Evolutionary conservation across 225 moss, liverwort and hornwort species (phyloP), one percentile per base, ranked within the genome.

Genomic region (Physcomitrium patens): DNA sequence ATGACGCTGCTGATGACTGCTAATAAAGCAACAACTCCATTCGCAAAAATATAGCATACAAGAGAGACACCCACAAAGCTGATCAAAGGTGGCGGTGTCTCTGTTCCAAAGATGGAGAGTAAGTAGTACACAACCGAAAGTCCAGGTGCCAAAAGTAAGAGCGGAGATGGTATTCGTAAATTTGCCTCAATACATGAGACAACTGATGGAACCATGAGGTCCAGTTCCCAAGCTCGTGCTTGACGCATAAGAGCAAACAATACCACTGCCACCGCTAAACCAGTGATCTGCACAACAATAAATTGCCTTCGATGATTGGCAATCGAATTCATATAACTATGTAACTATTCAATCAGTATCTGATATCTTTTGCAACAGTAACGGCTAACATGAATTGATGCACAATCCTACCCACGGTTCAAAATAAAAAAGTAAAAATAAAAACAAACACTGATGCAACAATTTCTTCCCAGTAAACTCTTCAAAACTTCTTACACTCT

Each of bases 141-240:
- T 41, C 97, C 97, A 79, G 90, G 85, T 65, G 91, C 87, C 42
- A 94, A 87, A 59, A 86, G 77, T 55, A 95, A 49, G 13, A 85
- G 81, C 57, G 97, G 94, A 27, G 91, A 80, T 8, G 95, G 97
- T 78, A 93, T 67, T 78, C 69, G 81, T 68, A 99, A 68, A 76
- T 99, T 95, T 57, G 95, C 86, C 76, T 95, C 95, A 49, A 95
- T 76, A 78, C 93, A 93, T 46, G 90, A 83, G 53, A 95, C 83
- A 71, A 99, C 71, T 65, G 97, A 95, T 67, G 95, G 90, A 60
- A 91, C 71, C 19, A 90, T 72, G 23, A 80, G 58, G 72, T 93
- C 93, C 70, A 89, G 50, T 83, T 99, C 97, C 97, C 97, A 92
- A 63, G 97, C 93, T 70, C 93, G 91, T 51, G 93, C 91, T 86